These are phyloP conservation scores for Calocybe gambosa DNA, from an alignment of 1,284 basidiomycete genomes.

Conservation along the genomic window DNA sequence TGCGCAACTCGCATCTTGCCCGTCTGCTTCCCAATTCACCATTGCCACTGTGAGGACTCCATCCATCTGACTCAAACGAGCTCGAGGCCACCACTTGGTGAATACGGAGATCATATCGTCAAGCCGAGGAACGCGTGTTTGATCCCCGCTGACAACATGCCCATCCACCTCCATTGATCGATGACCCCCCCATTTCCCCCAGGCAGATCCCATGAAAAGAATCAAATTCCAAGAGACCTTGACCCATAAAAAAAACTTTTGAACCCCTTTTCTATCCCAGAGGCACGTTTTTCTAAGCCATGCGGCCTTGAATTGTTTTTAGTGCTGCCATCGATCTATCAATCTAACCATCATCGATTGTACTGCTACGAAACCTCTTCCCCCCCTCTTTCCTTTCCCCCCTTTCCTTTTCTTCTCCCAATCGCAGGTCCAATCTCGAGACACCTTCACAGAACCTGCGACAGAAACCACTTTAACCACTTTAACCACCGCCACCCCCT, in stretches of 20 bases:
- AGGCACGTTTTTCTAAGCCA: conserved; percentile 12
- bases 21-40: conserved; percentile 8
- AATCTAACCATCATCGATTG: neutral
- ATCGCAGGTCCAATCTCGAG: neutral
- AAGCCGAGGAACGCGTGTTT: conserved; percentile 21
- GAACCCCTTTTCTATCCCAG: neutral
- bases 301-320: conserved; percentile 9
- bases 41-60: conserved; percentile 23
- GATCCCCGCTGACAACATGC: conserved; percentile 20
- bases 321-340: neutral
- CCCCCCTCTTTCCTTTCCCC: neutral
- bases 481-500: too few relatives aligned
- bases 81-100: conserved; percentile 40
- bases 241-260: neutral
- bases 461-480: neutral
- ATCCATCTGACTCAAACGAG: conserved; percentile 23
- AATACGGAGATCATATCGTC: conserved; percentile 6
- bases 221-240: conserved; percentile 26
- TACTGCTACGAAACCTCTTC: neutral
- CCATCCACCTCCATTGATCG: conserved; percentile 28
- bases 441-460: neutral
- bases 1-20: conserved; percentile 17
- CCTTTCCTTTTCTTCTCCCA: neutral
- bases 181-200: conserved; percentile 21
- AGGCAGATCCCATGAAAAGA: conserved; percentile 19